These are phyloP conservation scores for Huntiella abstrusa DNA, from an alignment of 2,329 filamentous ascomycete genomes.

Conservation along the genomic window DNA sequence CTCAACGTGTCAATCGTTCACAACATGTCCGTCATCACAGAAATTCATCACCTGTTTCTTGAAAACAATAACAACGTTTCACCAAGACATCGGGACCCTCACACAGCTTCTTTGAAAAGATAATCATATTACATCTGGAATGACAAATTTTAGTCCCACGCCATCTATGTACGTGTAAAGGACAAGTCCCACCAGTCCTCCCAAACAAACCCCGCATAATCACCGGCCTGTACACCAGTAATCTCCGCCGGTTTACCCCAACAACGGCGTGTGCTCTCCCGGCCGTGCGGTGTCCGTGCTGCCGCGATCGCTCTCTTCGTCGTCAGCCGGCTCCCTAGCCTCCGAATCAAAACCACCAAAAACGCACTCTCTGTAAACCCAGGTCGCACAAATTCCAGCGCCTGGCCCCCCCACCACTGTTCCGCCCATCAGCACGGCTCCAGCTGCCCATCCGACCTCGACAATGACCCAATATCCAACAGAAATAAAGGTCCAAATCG, in stretches of 20 bases:
- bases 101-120: too few species aligned
- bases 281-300: constrained; percentile 4
- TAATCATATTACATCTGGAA: too few species aligned
- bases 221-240: too few species aligned
- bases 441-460: constrained; percentile 27
- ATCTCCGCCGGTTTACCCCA: constrained; percentile 13
- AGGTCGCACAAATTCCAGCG: constrained; percentile 21
- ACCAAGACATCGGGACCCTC: too few species aligned
- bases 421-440: constrained; percentile 17
- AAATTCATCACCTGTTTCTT: too few species aligned
- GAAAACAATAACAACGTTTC: too few species aligned
- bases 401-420: constrained; percentile 21
- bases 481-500: constrained; percentile 26
- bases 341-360: constrained; percentile 4
- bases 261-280: constrained; percentile 20
- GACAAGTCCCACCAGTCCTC: too few species aligned
- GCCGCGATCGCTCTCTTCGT: constrained; percentile 1
- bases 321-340: background rate
- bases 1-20: too few species aligned
- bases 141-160: too few species aligned
- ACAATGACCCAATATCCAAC: constrained; percentile 35
- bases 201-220: too few species aligned
- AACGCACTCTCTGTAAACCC: constrained; percentile 21
- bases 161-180: too few species aligned
- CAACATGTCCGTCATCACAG: too few species aligned